Conservation (phyloP, 2,329 filamentous ascomycete species). For the Beauveria brongniartii region DNA sequence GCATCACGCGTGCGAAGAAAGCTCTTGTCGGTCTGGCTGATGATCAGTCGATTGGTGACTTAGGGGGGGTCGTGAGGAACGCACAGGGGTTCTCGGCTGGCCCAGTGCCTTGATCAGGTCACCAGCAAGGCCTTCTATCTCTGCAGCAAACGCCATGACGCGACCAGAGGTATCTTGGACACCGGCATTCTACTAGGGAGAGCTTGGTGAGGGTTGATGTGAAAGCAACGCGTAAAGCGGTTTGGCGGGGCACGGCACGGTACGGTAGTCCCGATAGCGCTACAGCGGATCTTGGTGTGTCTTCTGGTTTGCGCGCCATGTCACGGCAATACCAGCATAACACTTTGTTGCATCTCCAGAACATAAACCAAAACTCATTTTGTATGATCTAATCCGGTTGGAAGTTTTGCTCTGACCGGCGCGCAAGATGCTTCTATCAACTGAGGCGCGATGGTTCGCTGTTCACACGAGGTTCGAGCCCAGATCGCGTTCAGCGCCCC, state of each 20-base stretch:
- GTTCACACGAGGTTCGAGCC: not conserved
- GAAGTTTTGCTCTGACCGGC: not conserved
- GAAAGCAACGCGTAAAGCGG: conserved; percentile 3
- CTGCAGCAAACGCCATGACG: conserved; percentile 63
- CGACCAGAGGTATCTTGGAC: not conserved
- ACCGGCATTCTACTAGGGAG: not conserved
- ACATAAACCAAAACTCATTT: too few species aligned
- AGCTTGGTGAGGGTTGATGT: not conserved
- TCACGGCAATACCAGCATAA: too few species aligned
- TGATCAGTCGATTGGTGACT: conserved; percentile 6
- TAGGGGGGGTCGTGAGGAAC: conserved; percentile 2
- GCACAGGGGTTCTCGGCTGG: conserved; percentile 35
- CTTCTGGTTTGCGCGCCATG: not conserved
- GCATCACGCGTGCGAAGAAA: conserved; percentile 41
- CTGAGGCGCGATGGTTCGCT: not conserved
- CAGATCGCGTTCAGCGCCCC: not conserved
- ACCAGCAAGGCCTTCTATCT: conserved; percentile 56
- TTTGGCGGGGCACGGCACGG: not conserved
- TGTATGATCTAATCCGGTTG: too few species aligned
- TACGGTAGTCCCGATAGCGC: not conserved
- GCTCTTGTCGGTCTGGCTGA: conserved; percentile 21
- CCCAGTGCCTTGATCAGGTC: conserved; percentile 61
- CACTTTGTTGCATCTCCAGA: too few species aligned
- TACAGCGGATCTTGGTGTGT: not conserved
- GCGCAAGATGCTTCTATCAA: not conserved